Evolutionary conservation across 2,329 filamentous ascomycete genomes (phyloP), one percentile per base, ranked within the genome.

Genomic region (Pseudogymnoascus sp.): DNA sequence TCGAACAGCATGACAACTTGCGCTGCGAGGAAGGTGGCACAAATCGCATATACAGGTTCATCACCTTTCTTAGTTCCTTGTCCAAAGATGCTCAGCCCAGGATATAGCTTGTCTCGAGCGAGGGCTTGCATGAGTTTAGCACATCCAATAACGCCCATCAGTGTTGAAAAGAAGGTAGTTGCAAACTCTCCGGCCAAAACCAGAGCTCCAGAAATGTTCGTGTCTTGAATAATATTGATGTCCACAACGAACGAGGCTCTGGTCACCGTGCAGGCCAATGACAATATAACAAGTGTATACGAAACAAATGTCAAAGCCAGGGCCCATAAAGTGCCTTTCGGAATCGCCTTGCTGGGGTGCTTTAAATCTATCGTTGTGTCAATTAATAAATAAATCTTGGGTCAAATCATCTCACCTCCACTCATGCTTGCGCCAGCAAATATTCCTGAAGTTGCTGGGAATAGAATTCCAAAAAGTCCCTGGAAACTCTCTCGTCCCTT

Each of bases 121-220:
- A 96, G 82, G 29, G 91, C 91, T 72, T 96, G 91, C 29, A 96
- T 82, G 11, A 96, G 82, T 72, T 95, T 96, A 29, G 91, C 89
- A 5, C 90, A 88, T 1, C 90, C 91, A 67, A 96, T 90, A 40
- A 96, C 83, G 3, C 91, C 91, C 88, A 96, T 96, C 61, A 96
- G 75, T 4, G 90, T 87, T 0, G 91, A 96, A 76, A 96, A 96
- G 70, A 93, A 87, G 1, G 88, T 88, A 1, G 90, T 90, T 2
- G 91, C 88, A 68, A 92, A 88, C 74, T 96, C 91, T 64, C 91
- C 91, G 1, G 91, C 84, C 2, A 96, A 82, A 26, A 96, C 86
- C 4, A 95, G 72, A 2, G 85, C 78, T 0, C 85, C 82, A 15
- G 88, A 95, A n/a, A 92, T 70, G 70, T 88, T 96, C n/a, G 86